These are phyloP conservation scores for Mycena alexandri DNA, from an alignment of 768 basidiomycete species.

Conservation along the genomic window DNA sequence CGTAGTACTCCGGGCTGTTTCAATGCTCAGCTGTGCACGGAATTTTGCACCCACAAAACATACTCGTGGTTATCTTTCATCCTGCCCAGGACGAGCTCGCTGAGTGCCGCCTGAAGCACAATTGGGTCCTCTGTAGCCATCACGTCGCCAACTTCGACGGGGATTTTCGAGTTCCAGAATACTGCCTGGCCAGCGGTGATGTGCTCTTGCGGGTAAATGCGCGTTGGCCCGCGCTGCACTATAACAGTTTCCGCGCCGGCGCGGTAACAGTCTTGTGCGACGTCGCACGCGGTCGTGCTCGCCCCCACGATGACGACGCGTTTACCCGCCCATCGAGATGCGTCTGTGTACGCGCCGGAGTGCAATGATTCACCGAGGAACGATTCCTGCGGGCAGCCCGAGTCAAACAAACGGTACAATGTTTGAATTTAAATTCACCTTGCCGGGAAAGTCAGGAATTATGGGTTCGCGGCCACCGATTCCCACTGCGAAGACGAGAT, in stretches of 20 bases:
- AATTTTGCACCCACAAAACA: neutral
- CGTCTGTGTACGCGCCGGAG: slow-evolving; percentile 56
- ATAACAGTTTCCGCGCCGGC: slow-evolving; percentile 43
- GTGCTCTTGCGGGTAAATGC: slow-evolving; percentile 33
- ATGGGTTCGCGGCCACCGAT: slow-evolving; percentile 31
- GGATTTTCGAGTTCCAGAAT: slow-evolving; percentile 32
- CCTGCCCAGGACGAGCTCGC: neutral
- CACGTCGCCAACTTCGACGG: slow-evolving; percentile 31
- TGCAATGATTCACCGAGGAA: slow-evolving; percentile 65
- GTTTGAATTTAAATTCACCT: neutral
- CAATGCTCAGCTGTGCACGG: neutral
- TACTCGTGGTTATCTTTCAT: slow-evolving; percentile 24
- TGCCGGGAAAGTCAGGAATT: slow-evolving; percentile 33
- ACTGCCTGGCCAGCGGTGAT: neutral
- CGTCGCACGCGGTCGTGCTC: slow-evolving; percentile 49
- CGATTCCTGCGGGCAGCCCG: slow-evolving; percentile 47
- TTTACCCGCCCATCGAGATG: slow-evolving; percentile 60
- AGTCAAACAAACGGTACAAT: neutral
- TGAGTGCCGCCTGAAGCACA: slow-evolving; percentile 26
- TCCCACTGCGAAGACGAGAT: slow-evolving; percentile 44
- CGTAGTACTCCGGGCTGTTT: slow-evolving; percentile 33
- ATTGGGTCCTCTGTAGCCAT: slow-evolving; percentile 34
- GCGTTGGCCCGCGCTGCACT: slow-evolving; percentile 59
- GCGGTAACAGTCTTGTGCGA: slow-evolving; percentile 30
- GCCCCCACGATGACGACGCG: slow-evolving; percentile 67